Conservation (phyloP, 345 rosid genomes). For the Gossypium anomalum region DNA sequence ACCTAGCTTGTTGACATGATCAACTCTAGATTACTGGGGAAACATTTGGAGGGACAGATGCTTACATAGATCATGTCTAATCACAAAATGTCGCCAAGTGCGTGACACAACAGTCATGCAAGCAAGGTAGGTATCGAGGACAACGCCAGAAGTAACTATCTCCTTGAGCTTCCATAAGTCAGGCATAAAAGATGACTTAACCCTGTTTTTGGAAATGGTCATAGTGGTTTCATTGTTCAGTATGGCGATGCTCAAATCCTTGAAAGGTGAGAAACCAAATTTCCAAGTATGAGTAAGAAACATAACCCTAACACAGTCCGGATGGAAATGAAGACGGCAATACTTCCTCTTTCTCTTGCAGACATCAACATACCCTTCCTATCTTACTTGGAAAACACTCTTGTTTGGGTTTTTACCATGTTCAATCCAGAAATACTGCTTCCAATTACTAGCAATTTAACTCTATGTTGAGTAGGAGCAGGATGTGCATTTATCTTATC, state of each 20-base stretch:
- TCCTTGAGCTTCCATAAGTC: constrained; percentile 69
- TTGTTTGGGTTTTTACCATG: too few species aligned
- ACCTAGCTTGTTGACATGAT: constrained; percentile 37
- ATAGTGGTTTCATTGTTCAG: constrained; percentile 79
- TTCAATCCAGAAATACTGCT: constrained; percentile 14
- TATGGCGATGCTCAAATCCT: constrained; percentile 78
- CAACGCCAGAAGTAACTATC: constrained; percentile 55
- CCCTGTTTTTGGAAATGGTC: constrained; percentile 71
- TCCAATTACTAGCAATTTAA: constrained; percentile 29
- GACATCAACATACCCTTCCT: too few species aligned
- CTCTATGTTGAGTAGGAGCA: constrained; percentile 18
- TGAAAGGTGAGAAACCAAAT: too few species aligned
- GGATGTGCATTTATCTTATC: background rate
- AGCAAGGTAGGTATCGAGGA: constrained; percentile 52
- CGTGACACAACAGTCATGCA: constrained; percentile 38
- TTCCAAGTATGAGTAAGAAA: too few species aligned
- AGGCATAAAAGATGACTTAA: constrained; percentile 62
- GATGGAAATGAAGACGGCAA: too few species aligned
- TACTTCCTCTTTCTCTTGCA: too few species aligned
- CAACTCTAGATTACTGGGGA: constrained; percentile 46
- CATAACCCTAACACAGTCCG: too few species aligned
- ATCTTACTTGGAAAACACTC: too few species aligned
- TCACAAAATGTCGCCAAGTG: constrained; percentile 21
- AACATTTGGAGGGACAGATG: constrained; percentile 64
- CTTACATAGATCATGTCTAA: constrained; percentile 54